phyloP scores from a whole-genome alignment of 805 yeast genomes.

The Lipomyces anomalus region DNA sequence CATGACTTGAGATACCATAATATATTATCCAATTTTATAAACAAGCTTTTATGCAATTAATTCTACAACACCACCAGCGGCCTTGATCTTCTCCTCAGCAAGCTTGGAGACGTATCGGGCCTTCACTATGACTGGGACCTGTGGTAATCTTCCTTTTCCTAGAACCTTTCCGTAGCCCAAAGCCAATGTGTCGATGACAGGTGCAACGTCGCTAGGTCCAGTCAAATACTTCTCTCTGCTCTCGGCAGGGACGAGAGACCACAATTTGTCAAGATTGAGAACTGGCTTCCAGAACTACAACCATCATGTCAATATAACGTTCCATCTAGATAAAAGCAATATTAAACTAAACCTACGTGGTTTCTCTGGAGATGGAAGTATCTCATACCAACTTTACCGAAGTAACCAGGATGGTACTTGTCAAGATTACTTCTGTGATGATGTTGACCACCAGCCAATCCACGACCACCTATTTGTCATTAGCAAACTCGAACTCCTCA shows the following conservation, averaged over 20 bases:
- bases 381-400: constrained; percentile 99
- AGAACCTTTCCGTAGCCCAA: constrained; percentile 99
- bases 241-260: constrained; percentile 93
- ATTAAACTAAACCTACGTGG: constrained; percentile 22
- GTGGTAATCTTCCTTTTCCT: constrained; percentile 98
- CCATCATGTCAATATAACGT: background rate
- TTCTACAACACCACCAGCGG: constrained; percentile 99
- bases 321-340: background rate
- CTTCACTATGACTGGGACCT: constrained; percentile 97
- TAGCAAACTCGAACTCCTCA: background rate
- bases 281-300: constrained; percentile 75
- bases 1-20: too few relatives aligned
- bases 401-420: constrained; percentile 99
- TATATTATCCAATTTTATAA: too few relatives aligned
- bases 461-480: constrained; percentile 74
- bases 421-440: constrained; percentile 99
- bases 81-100: constrained; percentile 99
- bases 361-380: constrained; percentile 29
- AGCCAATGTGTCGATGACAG: constrained; percentile 98
- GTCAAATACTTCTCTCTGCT: constrained; percentile 91
- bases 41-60: constrained; percentile 73
- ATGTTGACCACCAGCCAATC: constrained; percentile 99
- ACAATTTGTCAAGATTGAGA: constrained; percentile 95
- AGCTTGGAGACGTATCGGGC: constrained; percentile 98
- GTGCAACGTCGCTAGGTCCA: constrained; percentile 83